phyloP scores from a whole-genome alignment of 345 rosid genomes.

The Populus euphratica region DNA sequence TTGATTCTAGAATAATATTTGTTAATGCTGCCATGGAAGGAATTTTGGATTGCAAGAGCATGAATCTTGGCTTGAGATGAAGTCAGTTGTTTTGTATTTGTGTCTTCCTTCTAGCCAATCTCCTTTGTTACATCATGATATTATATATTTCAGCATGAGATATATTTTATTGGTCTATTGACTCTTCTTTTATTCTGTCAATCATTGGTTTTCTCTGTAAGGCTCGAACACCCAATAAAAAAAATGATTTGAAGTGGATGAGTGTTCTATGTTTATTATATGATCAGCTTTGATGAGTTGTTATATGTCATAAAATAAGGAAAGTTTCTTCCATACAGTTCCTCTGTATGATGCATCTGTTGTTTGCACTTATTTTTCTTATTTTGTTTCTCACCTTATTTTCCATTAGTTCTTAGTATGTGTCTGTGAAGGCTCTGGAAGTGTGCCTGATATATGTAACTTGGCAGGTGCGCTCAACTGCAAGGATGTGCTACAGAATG shows the following conservation, averaged over 20 bases:
- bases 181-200: too few relatives aligned
- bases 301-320: not conserved
- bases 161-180: too few relatives aligned
- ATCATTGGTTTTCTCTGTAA: too few relatives aligned
- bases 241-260: not conserved
- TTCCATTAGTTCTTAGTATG: not conserved
- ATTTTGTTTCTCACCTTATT: not conserved
- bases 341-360: not conserved
- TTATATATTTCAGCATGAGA: too few relatives aligned
- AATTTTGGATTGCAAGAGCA: too few relatives aligned
- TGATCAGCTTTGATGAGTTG: not conserved
- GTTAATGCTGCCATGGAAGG: too few relatives aligned
- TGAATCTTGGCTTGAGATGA: too few relatives aligned
- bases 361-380: not conserved
- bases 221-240: too few relatives aligned
- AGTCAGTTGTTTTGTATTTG: too few relatives aligned
- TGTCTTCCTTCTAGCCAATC: too few relatives aligned
- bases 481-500: constrained; percentile 98
- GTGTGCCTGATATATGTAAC: not conserved
- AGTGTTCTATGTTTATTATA: not conserved
- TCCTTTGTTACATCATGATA: too few relatives aligned
- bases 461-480: constrained; percentile 86
- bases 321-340: not conserved
- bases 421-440: not conserved
- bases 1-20: too few relatives aligned